These are phyloP conservation scores for Macrocybe gigantea DNA, from an alignment of 768 basidiomycete species.

Conservation along the genomic window DNA sequence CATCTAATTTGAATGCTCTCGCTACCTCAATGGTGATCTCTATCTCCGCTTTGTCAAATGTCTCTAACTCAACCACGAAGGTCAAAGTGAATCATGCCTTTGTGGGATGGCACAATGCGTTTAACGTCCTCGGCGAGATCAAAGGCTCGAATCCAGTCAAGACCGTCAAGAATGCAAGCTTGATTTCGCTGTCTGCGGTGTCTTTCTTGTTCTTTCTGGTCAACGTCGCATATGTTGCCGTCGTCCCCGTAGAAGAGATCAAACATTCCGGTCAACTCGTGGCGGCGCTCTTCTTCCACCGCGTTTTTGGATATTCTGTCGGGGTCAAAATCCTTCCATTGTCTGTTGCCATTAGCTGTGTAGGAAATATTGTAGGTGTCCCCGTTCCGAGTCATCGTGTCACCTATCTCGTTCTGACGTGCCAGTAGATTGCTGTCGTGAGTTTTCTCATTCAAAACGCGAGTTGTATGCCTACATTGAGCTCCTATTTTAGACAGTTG, in stretches of 20 bases:
- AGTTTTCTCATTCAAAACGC: background rate
- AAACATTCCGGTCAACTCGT: constrained; percentile 25
- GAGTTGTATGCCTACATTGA: background rate
- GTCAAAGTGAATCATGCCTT: constrained; percentile 29
- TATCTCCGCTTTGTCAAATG: background rate
- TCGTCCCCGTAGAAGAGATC: constrained; percentile 28
- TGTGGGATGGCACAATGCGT: constrained; percentile 29
- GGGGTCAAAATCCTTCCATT: constrained; percentile 24
- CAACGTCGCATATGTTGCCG: constrained; percentile 33
- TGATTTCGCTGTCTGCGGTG: constrained; percentile 34
- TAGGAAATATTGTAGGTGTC: constrained; percentile 28
- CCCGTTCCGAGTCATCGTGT: background rate
- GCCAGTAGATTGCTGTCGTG: constrained; percentile 24
- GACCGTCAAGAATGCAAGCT: constrained; percentile 37
- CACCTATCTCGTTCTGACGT: background rate
- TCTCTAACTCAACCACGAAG: constrained; percentile 12
- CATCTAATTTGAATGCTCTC: constrained; percentile 34
- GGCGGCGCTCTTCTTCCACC: constrained; percentile 28
- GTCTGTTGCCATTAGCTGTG: constrained; percentile 26
- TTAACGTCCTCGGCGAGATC: constrained; percentile 41
- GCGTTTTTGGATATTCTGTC: constrained; percentile 20
- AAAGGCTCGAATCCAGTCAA: constrained; percentile 32
- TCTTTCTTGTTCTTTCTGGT: constrained; percentile 40
- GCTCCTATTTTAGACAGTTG: constrained; percentile 16
- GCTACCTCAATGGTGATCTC: constrained; percentile 24